Evolutionary conservation across 2,329 filamentous ascomycete genomes (phyloP), one percentile per base, ranked within the genome.

Genomic region (Arthrinium puccinioides): DNA sequence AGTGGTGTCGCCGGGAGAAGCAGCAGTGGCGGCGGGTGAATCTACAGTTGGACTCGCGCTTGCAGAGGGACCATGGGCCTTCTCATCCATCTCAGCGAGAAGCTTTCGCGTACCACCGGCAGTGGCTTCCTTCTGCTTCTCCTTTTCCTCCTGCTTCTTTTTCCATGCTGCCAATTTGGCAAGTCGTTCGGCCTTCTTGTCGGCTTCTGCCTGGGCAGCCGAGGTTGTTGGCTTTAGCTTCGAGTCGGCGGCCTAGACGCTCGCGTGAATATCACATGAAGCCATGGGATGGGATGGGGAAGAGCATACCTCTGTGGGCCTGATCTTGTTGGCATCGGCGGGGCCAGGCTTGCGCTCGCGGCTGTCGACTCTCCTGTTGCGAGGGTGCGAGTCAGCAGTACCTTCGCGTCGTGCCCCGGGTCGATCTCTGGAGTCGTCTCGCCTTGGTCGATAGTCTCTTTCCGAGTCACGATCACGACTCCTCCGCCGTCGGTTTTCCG

Each of bases 141-240:
- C 82, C 49, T 82, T 82, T 55, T 80, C 79, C 46, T 87, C 84
- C 56, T 87, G 82, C 62, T 89, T 90, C 61, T 87, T 84, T 64
- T 95, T 95, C 89, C 88, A 95, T 40, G 86, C 85, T 57, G 90
- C 86, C 20, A 94, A 64, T 56, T 87, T 89, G 20, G 86, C 86
- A 29, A 88, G 70, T 44, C 85, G 72, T 59, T 90, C 85, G 34
- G 82, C 84, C 58, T 89, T 87, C 55, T 84, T 87, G 34, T 87
- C 80, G 43, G 78, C 76, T 51, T 87, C 84, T 21, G 76, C 70
- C 51, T 79, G 79, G 14, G 62, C 61, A 30, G 67, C 62, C 37
- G 69, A 55, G 37, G 70, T 55, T 37, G 69, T 56, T 38, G 70
- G 56, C 48, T 70, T 58, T 30, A 69, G 60, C 53, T 79, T 82